Percentiles rank a stretch among this genome's conserved stretches.
phyloP scores from a whole-genome alignment of 352 stramenopile genomes.

The Phytopythium montanum region DNA sequence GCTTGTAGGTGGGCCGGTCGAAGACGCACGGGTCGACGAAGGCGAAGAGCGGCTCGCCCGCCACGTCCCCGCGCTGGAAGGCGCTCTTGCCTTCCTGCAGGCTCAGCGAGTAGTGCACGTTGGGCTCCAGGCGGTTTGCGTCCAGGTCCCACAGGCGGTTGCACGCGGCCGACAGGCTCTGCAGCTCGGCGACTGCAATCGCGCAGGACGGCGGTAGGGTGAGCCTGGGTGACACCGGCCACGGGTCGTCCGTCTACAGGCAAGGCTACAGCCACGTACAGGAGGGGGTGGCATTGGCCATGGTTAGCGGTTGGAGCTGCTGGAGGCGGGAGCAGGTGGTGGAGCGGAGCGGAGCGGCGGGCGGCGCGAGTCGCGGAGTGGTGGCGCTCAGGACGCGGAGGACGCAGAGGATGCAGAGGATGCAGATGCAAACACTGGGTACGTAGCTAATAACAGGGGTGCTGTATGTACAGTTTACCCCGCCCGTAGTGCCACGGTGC shows the following conservation, averaged over 20 bases:
- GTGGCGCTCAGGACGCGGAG: too few species aligned
- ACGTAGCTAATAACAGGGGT: too few species aligned
- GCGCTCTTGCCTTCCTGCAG: constrained; percentile 91
- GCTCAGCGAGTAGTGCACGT: constrained; percentile 92
- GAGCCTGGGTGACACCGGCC: too few species aligned
- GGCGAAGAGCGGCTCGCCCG: constrained; percentile 89
- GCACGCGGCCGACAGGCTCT: constrained; percentile 68
- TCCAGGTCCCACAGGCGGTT: constrained; percentile 94
- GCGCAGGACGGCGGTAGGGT: not conserved
- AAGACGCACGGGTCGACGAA: constrained; percentile 86
- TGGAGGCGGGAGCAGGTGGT: not conserved
- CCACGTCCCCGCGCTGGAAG: constrained; percentile 86
- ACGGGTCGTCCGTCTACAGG: not conserved
- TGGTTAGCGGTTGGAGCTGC: constrained; percentile 7
- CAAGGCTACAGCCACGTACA: constrained; percentile 19
- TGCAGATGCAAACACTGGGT: too few species aligned
- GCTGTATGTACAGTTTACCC: too few species aligned
- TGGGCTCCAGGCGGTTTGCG: constrained; percentile 47
- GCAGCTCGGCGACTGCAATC: constrained; percentile 42
- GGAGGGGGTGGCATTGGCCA: constrained; percentile 44
- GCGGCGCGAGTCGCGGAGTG: not conserved
- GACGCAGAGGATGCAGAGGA: too few species aligned
- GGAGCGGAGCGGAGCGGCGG: not conserved
- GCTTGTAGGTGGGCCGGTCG: constrained; percentile 87
- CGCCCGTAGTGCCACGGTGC: too few species aligned